These are phyloP conservation scores for Pseudogymnoascus sp. DNA, from an alignment of 2,329 filamentous ascomycete species.

Conservation along the genomic window DNA sequence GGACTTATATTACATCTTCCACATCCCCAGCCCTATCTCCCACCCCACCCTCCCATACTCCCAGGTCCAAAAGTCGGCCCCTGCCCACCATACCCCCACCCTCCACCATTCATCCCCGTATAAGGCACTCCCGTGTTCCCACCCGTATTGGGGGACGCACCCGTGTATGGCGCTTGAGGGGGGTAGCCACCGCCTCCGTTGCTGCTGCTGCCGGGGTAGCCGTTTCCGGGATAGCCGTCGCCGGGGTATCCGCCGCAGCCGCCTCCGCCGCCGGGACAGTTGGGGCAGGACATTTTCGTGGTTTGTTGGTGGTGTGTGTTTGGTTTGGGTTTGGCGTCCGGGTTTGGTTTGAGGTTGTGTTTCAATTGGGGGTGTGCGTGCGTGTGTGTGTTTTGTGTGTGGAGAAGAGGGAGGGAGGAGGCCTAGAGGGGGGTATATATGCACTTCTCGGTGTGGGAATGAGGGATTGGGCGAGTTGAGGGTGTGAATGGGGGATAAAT, in stretches of 20 bases:
- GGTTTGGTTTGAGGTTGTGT: background rate
- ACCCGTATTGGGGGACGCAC: background rate
- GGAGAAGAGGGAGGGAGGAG: background rate
- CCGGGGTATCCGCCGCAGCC: background rate
- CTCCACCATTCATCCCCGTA: background rate
- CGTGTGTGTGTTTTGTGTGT: background rate
- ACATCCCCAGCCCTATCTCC: background rate
- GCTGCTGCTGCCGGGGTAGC: background rate
- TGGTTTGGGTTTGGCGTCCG: background rate
- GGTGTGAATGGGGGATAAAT: background rate
- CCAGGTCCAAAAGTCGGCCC: background rate
- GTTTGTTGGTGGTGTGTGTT: background rate
- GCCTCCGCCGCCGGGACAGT: background rate
- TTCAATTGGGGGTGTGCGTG: background rate
- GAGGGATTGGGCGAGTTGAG: background rate
- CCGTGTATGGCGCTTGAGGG: background rate
- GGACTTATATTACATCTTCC: background rate
- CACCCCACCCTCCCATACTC: background rate
- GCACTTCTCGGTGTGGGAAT: background rate
- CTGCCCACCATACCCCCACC: background rate
- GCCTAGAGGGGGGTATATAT: background rate
- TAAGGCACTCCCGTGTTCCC: background rate
- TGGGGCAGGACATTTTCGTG: background rate
- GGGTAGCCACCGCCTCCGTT: background rate
- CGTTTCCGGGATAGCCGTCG: background rate